Evolutionary conservation across 768 basidiomycete genomes (phyloP), one percentile per base, ranked within the genome.

Genomic region (Lepiota venenata): DNA sequence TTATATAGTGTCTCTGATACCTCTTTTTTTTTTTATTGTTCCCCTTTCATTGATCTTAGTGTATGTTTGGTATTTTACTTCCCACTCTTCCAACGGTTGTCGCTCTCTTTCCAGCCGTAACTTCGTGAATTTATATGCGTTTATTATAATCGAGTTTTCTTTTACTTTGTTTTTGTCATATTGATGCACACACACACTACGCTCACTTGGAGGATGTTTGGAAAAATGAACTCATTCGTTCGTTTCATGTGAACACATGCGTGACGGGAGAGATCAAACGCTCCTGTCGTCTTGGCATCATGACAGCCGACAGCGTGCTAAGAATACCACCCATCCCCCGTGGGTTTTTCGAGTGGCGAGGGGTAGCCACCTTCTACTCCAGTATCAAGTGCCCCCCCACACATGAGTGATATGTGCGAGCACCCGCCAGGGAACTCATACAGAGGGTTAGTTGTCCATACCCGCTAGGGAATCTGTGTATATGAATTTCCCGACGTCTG

Each of bases 101-200:
- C 51, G 42, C 51, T 44, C 51, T 43, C 51, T 52, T 35, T 29
- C 27, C 50, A 41, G 16, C 42, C 16, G 18, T 27, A 41, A n/a
- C 40, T 27, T 27, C 22, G 6, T 32, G 25, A 48, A n/a, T 36
- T 52, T 52, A 52, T 52, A 52, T 52, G 44, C 20, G 43, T 37
- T 36, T 20, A 43, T 35, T 52, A 52, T 52, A 42, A 52, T 37
- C 20, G 22, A 44, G 22, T 39, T 16, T 20, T 38, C 36, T 36
- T 37, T 10, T 22, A 43, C 43, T 45, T 39, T 32, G 3, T 3
- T 32, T 32, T 32, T 32, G 32, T 32, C 8, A 9, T 32, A 32
- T 32, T 32, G 32, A 32, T 32, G 32, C 32, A 32, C 32, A 15
- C 32, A 15, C 36, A 20, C 16, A 21, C 43, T 53, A n/a, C 16